Conservation (phyloP, 2,329 filamentous ascomycete genomes). For the Fonsecaea pedrosoi region DNA sequence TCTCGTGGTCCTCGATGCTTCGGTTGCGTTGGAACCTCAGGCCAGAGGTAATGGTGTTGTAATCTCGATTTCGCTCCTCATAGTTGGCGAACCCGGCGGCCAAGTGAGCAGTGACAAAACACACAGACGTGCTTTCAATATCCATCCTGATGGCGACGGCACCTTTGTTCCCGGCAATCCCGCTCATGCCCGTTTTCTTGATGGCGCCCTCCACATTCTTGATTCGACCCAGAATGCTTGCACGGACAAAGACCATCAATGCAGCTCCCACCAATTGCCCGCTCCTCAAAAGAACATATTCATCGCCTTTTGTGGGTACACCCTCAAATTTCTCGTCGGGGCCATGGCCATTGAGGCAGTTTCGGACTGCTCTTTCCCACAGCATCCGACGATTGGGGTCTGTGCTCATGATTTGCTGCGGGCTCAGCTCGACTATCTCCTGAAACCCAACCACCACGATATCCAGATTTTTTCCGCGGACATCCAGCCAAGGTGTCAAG, state of each 20-base stretch:
- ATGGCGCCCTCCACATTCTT: constrained; percentile 97
- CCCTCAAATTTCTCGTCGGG: constrained; percentile 61
- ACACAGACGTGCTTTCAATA: constrained; percentile 88
- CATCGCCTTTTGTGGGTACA: constrained; percentile 64
- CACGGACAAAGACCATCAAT: constrained; percentile 86
- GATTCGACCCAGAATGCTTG: constrained; percentile 76
- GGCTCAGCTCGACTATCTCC: constrained; percentile 96
- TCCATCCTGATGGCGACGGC: constrained; percentile 96
- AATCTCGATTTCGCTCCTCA: constrained; percentile 93
- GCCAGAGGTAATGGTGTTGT: constrained; percentile 84
- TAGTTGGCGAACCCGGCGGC: constrained; percentile 97
- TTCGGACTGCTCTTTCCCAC: constrained; percentile 84
- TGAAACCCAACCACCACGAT: constrained; percentile 93
- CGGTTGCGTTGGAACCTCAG: constrained; percentile 89
- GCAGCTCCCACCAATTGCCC: constrained; percentile 95
- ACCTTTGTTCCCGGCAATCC: constrained; percentile 97
- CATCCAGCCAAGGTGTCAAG: constrained; percentile 82
- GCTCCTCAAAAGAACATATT: constrained; percentile 87
- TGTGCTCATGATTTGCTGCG: constrained; percentile 98
- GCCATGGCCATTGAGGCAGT: constrained; percentile 70
- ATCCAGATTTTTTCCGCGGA: constrained; percentile 71
- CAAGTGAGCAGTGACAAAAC: constrained; percentile 94
- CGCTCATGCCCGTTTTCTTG: constrained; percentile 90
- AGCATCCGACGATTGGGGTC: constrained; percentile 82
- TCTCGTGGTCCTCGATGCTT: constrained; percentile 88